A percentile compares a stretch with the other conserved stretches of the same genome.
phyloP scores from a whole-genome alignment of 306 rosid species.

The Lathyrus sativus region DNA sequence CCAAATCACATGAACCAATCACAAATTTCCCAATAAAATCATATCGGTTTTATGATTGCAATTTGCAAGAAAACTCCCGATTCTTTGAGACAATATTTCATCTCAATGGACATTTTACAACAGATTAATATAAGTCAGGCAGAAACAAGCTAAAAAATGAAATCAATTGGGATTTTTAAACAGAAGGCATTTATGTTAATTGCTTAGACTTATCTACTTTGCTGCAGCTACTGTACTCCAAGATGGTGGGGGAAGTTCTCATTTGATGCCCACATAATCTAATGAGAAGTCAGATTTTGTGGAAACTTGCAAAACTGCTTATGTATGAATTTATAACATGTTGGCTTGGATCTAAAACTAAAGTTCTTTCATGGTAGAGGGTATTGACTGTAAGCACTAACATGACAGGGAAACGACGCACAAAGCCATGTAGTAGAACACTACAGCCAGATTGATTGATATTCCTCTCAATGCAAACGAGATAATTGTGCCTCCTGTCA shows the following conservation, averaged over 20 bases:
- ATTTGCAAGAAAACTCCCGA: background rate
- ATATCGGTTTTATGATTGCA: conserved; percentile 2
- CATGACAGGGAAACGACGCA: conserved; percentile 52
- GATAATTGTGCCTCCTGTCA: background rate
- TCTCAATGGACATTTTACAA: background rate
- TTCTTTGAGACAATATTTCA: conserved; percentile 9
- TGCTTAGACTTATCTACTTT: conserved; percentile 11
- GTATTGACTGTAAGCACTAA: conserved; percentile 44
- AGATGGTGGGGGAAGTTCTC: conserved; percentile 6
- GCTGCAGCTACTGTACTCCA: conserved; percentile 19
- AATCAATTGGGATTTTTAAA: conserved; percentile 1
- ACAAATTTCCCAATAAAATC: background rate
- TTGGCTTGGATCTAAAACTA: background rate
- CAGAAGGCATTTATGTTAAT: conserved; percentile 1
- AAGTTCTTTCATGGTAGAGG: conserved; percentile 39
- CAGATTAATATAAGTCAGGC: background rate
- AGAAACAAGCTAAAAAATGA: background rate
- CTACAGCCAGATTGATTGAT: background rate
- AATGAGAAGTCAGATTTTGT: conserved; percentile 11
- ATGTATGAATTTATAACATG: background rate
- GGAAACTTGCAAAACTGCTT: background rate
- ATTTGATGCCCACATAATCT: background rate
- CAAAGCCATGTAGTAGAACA: conserved; percentile 65
- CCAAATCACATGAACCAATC: background rate
- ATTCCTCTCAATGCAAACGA: background rate